Evolutionary conservation across 1,139 yeast species (phyloP), one percentile per base, ranked within the genome.

Genomic region (Sugiyamaella novakii): DNA sequence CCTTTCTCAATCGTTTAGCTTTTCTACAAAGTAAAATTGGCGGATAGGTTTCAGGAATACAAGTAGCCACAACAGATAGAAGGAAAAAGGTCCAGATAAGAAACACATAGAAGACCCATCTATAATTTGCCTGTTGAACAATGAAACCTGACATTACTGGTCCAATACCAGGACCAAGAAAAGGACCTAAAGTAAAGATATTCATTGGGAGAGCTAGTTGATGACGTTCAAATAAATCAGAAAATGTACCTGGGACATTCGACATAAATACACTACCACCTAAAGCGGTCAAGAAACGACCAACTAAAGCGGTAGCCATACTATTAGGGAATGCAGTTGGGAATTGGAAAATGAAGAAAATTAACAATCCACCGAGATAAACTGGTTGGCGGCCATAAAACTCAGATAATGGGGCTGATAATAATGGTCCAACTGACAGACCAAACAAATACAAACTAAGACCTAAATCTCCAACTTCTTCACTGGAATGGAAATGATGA

Each of bases 381-480:
- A 86, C 83, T 1, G 80, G 73, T 55, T 81, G 76, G 50, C 94
- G 71, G 14, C 94, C 95, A 52, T 80, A 79, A 55, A 81, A 79
- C 63, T 86, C 95, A 6, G 88, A 81, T 33, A 85, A 67, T 1
- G 95, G 94, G 15, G 88, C 84, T 70, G 86, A 72, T 41, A 85
- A 68, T 49, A 84, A 66, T 0, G 92, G 91, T 3, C 91, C 92
- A 11, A 78, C 68, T 12, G 83, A 81, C 59, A 84, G 72, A 0
- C 91, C 91, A 54, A 82, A 71, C 29, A 84, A 83, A 74, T 79
- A 84, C n/a, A 84, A 67, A 0, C 87, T 77, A 6, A 82, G 81
- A 0, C 85, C 79, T 46, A 83, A 69, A 2, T 79, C 77, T 8
- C 81, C 73, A 1, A 81, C 87, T 60, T 81, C 88, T 30, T 75